Evolutionary conservation across 345 rosid genomes (phyloP), one percentile per base, ranked within the genome.

Genomic region (Brassica carinata): DNA sequence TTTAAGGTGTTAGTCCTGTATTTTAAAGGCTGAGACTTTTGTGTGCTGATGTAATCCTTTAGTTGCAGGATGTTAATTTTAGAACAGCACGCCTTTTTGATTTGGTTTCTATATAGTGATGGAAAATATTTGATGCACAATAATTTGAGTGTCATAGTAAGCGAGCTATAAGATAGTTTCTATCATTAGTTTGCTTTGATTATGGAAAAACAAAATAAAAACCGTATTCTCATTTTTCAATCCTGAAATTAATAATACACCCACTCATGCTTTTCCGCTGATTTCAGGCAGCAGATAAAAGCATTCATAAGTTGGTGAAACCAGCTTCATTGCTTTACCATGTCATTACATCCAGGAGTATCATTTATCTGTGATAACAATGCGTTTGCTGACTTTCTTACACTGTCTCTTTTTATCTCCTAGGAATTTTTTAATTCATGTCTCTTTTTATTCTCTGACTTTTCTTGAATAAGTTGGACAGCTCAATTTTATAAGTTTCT

Each of bases 81-180:
- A 26, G 31, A 61, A 10, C 18, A 26, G 8, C 9, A 23, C 2
- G 8, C 30, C 58, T 10, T 74, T 63, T 65, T 29, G 38, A 29
- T 75, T 61, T 73, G 68, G 18, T 76, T 58, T 48, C 26, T 51
- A 5, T 78, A n/a, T 8, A 57, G 31, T 71, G 53, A 57, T n/a
- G 68, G 72, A 18, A 63, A 53, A 48, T 64, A 58, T 77, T 75
- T 80, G 64, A 62, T 88, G 92, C 93, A 93, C 94, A 80, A 86
- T 91, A 77, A 86, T 95, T 61, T 87, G 26, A 23, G 84, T 69
- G 80, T 89, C 68, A 74, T 92, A 38, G 80, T 92, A 1, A 79
- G 76, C 63, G 93, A 87, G 77, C 90, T 95, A 81, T 90, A 84
- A 51, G 86, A 86, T 71, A 88, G 87, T 85, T 95, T 95, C 69